These are phyloP conservation scores for Xerocomus minutiporus DNA, from an alignment of 1,284 basidiomycete genomes.

Conservation along the genomic window DNA sequence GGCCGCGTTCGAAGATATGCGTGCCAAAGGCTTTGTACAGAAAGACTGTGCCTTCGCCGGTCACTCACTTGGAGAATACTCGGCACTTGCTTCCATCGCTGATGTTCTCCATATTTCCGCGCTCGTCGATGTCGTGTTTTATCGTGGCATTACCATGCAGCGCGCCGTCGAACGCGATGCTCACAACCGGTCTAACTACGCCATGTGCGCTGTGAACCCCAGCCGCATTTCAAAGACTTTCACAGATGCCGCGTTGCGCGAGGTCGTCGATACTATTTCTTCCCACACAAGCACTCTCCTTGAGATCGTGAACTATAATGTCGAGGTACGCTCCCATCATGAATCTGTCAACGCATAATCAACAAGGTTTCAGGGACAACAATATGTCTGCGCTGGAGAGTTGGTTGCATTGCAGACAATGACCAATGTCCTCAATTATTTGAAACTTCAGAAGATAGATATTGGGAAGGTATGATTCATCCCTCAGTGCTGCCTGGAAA, in stretches of 20 bases:
- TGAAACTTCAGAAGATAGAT: slow-evolving; percentile 97
- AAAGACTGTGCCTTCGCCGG: slow-evolving; percentile 91
- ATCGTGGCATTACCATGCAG: slow-evolving; percentile 99
- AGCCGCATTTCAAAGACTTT: slow-evolving; percentile 92
- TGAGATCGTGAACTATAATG: slow-evolving; percentile 98
- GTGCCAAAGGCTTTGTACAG: slow-evolving; percentile 91
- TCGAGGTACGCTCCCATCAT: slow-evolving; percentile 60
- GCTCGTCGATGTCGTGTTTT: slow-evolving; percentile 98
- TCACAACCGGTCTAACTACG: slow-evolving; percentile 91
- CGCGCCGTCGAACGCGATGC: slow-evolving; percentile 94
- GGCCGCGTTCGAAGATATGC: slow-evolving; percentile 98
- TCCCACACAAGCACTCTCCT: slow-evolving; percentile 75
- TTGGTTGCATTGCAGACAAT: slow-evolving; percentile 89
- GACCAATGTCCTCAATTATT: slow-evolving; percentile 94
- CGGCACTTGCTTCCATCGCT: slow-evolving; percentile 94
- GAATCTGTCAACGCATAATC: slow-evolving; percentile 3
- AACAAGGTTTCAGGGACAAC: slow-evolving; percentile 62
- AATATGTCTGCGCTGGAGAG: slow-evolving; percentile 98
- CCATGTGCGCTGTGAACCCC: slow-evolving; percentile 98
- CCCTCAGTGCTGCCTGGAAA: not conserved
- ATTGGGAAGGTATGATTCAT: slow-evolving; percentile 70
- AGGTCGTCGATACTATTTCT: slow-evolving; percentile 91
- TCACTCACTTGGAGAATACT: slow-evolving; percentile 98
- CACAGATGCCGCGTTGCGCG: slow-evolving; percentile 87
- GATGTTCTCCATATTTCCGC: slow-evolving; percentile 93